phyloP scores from a whole-genome alignment of 179 eudicot species.

The Amaranthus tricolor region DNA sequence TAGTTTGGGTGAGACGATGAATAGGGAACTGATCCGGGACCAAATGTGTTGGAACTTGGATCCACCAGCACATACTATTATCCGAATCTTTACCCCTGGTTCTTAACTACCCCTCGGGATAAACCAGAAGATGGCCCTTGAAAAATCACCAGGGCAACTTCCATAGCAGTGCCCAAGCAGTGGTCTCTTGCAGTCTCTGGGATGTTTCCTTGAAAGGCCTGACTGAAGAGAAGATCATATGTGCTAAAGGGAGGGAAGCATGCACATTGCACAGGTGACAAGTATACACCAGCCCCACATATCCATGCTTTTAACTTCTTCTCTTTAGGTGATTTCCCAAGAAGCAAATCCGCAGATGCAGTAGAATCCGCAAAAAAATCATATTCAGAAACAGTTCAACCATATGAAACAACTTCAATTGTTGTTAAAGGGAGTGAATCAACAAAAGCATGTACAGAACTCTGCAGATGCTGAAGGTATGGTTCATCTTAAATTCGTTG shows the following conservation, averaged over 20 bases:
- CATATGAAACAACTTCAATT: conserved; percentile 79
- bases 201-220: conserved; percentile 54
- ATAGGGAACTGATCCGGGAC: conserved; percentile 92
- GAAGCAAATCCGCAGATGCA: conserved; percentile 90
- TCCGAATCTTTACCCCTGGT: conserved; percentile 75
- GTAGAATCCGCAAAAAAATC: conserved; percentile 84
- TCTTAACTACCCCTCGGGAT: conserved; percentile 71
- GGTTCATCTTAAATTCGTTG: conserved; percentile 80
- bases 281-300: conserved; percentile 80
- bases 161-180: conserved; percentile 84
- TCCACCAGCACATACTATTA: conserved; percentile 87
- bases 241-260: conserved; percentile 82
- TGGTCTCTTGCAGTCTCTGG: conserved; percentile 88
- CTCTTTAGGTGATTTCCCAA: conserved; percentile 68
- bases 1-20: conserved; percentile 80
- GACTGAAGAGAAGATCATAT: conserved; percentile 74
- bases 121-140: conserved; percentile 85
- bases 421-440: conserved; percentile 84
- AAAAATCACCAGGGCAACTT: conserved; percentile 75
- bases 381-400: conserved; percentile 76
- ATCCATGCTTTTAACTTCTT: conserved; percentile 69
- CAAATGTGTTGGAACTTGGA: conserved; percentile 53
- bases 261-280: conserved; percentile 57
- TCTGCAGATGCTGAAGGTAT: conserved; percentile 85
- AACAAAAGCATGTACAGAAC: conserved; percentile 87